Percentiles rank a stretch among this genome's conserved stretches.
Evolutionary conservation across 352 stramenopile genomes (phyloP).

Genomic region (Blastocystis sp.): DNA sequence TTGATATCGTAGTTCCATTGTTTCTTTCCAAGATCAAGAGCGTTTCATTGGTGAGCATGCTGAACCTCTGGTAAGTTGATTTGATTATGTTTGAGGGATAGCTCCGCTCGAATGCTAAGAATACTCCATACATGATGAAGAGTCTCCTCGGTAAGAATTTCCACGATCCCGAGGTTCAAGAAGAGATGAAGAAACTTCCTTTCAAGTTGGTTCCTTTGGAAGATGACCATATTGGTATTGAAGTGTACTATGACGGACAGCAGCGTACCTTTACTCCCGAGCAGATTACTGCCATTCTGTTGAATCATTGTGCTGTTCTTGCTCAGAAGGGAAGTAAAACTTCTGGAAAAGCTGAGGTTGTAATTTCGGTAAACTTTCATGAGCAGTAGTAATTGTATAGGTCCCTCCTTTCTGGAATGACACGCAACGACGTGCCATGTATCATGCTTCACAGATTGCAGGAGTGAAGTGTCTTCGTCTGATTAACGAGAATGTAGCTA

Average conservation of each 20-base stretch:
- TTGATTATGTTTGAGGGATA: conserved; percentile 68
- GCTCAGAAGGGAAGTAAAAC: conserved; percentile 81
- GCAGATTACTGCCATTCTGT: conserved; percentile 89
- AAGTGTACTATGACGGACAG: conserved; percentile 84
- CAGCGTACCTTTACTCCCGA: conserved; percentile 83
- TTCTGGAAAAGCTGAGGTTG: conserved; percentile 72
- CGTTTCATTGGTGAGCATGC: conserved; percentile 84
- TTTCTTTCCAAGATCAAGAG: conserved; percentile 69
- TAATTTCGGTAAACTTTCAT: conserved; percentile 61
- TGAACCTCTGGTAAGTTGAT: conserved; percentile 73
- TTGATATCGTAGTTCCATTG: conserved; percentile 62
- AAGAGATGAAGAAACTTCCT: conserved; percentile 81
- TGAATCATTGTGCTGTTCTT: conserved; percentile 90
- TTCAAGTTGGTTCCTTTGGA: conserved; percentile 81
- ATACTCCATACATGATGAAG: conserved; percentile 92
- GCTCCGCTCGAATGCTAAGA: conserved; percentile 90
- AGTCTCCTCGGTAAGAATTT: conserved; percentile 90
- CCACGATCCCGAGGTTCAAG: conserved; percentile 85
- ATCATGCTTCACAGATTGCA: conserved; percentile 84
- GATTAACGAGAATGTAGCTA: conserved; percentile 94
- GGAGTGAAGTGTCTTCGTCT: conserved; percentile 88
- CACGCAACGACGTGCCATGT: conserved; percentile 85
- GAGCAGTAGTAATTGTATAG: conserved; percentile 68
- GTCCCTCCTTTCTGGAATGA: conserved; percentile 93
- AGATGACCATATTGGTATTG: conserved; percentile 77